Evolutionary conservation across 169 alveolate genomes (phyloP).

Genomic region (Eimeria necatrix): DNA sequence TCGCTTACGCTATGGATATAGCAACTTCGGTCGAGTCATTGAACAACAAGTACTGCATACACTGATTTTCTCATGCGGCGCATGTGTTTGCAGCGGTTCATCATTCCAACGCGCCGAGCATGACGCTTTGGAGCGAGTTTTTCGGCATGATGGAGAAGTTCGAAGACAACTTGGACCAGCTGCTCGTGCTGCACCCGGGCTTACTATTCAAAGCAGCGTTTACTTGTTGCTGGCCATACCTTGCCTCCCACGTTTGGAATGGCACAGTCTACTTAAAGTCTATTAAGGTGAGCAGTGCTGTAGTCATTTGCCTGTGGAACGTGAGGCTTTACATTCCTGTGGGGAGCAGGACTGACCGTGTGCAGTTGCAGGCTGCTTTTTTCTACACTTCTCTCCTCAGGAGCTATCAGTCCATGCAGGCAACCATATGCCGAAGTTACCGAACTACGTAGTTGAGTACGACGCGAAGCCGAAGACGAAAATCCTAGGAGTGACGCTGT

Average conservation of each 20-base stretch:
- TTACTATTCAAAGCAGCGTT: constrained; percentile 70
- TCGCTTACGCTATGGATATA: too few species aligned
- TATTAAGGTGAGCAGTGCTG: not conserved
- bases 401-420: constrained; percentile 41
- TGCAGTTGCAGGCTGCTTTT: not conserved
- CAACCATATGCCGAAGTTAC: not conserved
- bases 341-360: not conserved
- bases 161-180: constrained; percentile 72
- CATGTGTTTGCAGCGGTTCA: constrained; percentile 35
- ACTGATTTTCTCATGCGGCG: not conserved
- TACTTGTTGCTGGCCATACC: constrained; percentile 71
- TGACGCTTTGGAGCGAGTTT: constrained; percentile 64
- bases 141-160: constrained; percentile 8
- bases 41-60: too few species aligned
- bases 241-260: constrained; percentile 60
- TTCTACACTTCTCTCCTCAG: not conserved
- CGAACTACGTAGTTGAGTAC: constrained; percentile 41
- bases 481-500: constrained; percentile 30
- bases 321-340: not conserved
- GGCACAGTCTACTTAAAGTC: constrained; percentile 63
- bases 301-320: too few species aligned
- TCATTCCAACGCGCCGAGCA: constrained; percentile 51
- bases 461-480: constrained; percentile 11
- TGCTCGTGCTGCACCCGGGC: constrained; percentile 73
- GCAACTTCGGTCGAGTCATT: too few species aligned